Evolutionary conservation across 805 yeast genomes (phyloP), one percentile per base, ranked within the genome.

Genomic region (Pichia cephalocereana): DNA sequence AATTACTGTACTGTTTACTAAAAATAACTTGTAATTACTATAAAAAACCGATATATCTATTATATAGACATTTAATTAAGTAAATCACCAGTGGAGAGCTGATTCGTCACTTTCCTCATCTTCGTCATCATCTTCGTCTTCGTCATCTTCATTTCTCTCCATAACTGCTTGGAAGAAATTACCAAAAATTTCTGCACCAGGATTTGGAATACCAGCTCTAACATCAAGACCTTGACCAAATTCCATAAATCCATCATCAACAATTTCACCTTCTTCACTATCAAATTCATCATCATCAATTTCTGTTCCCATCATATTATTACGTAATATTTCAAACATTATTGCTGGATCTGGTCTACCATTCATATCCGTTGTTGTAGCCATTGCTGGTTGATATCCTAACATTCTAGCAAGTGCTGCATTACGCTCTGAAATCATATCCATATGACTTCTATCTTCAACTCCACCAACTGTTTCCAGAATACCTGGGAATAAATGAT

Each of bases 401-500:
- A 40, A 14, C 14, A 40, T 4, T 27, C 32, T 15, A 10, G 41
- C 41, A 27, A 40, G n/a, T 8, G 6, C 8, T 27, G 15, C 19
- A 40, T 40, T 40, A 15, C 26, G 32, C 11, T 27, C 41, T 27
- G 46, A 59, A 46, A 32, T 57, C 52, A 36, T 56, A 49, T 27
- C 10, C 15, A 18, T 18, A 12, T 7, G 23, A 7, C 32, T 28
- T 12, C 18, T 23, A 23, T 30, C 18, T 11, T 27, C 18, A 40
- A 7, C 9, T 32, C 57, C 48, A 30, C 2, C 1, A 14, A 12
- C 18, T 6, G 43, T 37, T 41, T 48, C 51, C 37, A 44, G 23
- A 30, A 48, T 48, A 32, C 51, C 51, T 6, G 51, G 45, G 28
- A 48, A 44, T 40, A 40, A 31, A 38, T 45, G 41, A 40, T 45